These are phyloP conservation scores for Cryomyces antarcticus DNA, from an alignment of 495 filamentous ascomycete species.

Conservation along the genomic window DNA sequence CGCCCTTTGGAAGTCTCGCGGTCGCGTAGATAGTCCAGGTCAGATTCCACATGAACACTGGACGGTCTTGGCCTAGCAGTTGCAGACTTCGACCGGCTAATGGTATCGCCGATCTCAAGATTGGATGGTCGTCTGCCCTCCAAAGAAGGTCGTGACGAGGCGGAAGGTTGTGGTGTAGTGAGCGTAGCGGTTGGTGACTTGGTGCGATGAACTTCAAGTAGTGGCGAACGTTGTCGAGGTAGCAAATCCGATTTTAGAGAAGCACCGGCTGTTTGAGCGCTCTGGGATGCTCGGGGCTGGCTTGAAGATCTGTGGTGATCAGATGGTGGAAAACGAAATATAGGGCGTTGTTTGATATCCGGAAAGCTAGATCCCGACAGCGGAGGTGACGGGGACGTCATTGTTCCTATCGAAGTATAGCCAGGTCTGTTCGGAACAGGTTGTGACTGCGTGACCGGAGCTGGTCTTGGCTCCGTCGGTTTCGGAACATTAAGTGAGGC, in stretches of 20 bases:
- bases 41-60: constrained; percentile 63
- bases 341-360: constrained; percentile 13
- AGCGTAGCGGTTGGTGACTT: constrained; percentile 24
- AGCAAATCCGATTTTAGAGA: constrained; percentile 19
- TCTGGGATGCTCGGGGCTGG: constrained; percentile 13
- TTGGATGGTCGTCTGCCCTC: constrained; percentile 49
- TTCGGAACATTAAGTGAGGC: constrained; percentile 18
- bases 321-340: constrained; percentile 16
- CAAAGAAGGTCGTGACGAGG: constrained; percentile 62
- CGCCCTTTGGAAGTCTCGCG: constrained; percentile 25
- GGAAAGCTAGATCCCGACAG: constrained; percentile 27
- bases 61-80: constrained; percentile 42
- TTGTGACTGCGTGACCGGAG: constrained; percentile 25
- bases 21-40: constrained; percentile 53
- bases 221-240: constrained; percentile 14
- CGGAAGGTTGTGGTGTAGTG: constrained; percentile 29
- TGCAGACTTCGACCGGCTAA: constrained; percentile 41
- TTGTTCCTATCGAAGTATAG: constrained; percentile 70
- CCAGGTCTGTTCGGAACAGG: no score
- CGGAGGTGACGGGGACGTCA: constrained; percentile 60
- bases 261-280: constrained; percentile 10
- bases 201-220: constrained; percentile 28
- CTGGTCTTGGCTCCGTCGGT: constrained; percentile 7
- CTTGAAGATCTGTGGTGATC: constrained; percentile 15
- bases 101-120: constrained; percentile 35